These are phyloP conservation scores for Fusarium robinianum DNA, from an alignment of 2,329 filamentous ascomycete genomes.

Conservation along the genomic window DNA sequence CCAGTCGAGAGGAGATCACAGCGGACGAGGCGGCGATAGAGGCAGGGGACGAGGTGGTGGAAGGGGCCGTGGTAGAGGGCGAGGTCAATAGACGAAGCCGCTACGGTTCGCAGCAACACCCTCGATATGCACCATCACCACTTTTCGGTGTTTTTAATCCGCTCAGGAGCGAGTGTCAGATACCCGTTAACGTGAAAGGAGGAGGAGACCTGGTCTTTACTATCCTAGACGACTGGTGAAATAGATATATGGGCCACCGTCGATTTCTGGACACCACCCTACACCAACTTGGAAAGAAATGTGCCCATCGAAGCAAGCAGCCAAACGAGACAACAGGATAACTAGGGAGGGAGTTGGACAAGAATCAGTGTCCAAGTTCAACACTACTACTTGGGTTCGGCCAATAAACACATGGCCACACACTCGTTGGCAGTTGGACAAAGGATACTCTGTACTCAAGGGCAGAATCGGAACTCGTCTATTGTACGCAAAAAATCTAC, in stretches of 20 bases:
- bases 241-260: too few species aligned
- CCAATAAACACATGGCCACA: too few species aligned
- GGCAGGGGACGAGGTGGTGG: constrained; percentile 48
- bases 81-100: constrained; percentile 37
- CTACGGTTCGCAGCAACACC: constrained; percentile 11
- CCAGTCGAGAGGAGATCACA: constrained; percentile 61
- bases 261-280: too few species aligned
- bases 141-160: constrained; percentile 2
- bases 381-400: too few species aligned
- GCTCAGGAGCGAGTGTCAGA: constrained; percentile 3
- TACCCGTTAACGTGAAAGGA: constrained; percentile 15
- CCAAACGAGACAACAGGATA: too few species aligned
- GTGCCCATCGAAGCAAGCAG: too few species aligned
- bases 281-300: too few species aligned
- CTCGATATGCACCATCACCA: background rate
- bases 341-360: too few species aligned
- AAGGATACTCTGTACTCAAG: background rate
- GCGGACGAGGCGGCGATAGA: constrained; percentile 55
- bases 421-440: too few species aligned
- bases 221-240: too few species aligned
- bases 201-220: constrained; percentile 8
- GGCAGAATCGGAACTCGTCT: constrained; percentile 23
- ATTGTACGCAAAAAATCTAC: constrained; percentile 31
- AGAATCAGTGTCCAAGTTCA: too few species aligned
- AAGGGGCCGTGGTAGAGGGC: constrained; percentile 44